These are phyloP conservation scores for Pulveroboletus sp. DNA, from an alignment of 768 basidiomycete species.

Conservation along the genomic window DNA sequence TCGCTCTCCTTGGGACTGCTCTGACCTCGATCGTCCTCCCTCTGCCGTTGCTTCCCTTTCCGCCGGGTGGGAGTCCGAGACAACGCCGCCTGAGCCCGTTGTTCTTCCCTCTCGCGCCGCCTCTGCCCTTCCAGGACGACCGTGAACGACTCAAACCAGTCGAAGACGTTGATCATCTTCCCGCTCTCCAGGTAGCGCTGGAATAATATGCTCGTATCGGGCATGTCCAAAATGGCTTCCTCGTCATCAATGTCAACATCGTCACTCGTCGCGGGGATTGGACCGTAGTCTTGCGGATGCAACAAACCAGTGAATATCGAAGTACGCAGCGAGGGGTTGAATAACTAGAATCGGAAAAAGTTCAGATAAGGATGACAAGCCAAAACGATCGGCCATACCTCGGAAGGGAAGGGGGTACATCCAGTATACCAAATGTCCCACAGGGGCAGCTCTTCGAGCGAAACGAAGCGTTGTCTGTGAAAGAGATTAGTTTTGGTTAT, in stretches of 20 bases:
- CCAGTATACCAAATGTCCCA: conserved; percentile 79
- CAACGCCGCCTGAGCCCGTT: not conserved
- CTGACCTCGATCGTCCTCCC: conserved; percentile 19
- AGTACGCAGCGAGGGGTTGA: conserved; percentile 68
- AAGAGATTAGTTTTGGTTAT: not conserved
- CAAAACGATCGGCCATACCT: conserved; percentile 40
- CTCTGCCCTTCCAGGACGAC: conserved; percentile 60
- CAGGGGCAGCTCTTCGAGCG: conserved; percentile 48
- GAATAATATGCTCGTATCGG: conserved; percentile 77
- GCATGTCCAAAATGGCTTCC: conserved; percentile 47
- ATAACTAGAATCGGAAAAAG: conserved; percentile 38
- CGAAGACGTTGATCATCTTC: conserved; percentile 80
- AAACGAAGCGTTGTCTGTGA: conserved; percentile 39
- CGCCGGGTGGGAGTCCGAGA: conserved; percentile 18
- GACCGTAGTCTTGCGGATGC: conserved; percentile 49
- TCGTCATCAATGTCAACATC: conserved; percentile 24
- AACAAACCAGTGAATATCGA: conserved; percentile 58
- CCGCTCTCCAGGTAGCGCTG: conserved; percentile 73
- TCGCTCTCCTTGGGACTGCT: conserved; percentile 23
- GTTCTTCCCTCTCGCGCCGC: conserved; percentile 1
- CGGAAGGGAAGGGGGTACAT: conserved; percentile 56
- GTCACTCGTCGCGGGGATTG: not conserved
- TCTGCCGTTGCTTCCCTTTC: conserved; percentile 25
- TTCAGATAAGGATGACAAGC: not conserved
- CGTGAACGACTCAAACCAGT: conserved; percentile 82